Base-by-base conservation (phyloP, 2,329 filamentous ascomycete genomes). In the Ilyonectria robusta region DNA sequence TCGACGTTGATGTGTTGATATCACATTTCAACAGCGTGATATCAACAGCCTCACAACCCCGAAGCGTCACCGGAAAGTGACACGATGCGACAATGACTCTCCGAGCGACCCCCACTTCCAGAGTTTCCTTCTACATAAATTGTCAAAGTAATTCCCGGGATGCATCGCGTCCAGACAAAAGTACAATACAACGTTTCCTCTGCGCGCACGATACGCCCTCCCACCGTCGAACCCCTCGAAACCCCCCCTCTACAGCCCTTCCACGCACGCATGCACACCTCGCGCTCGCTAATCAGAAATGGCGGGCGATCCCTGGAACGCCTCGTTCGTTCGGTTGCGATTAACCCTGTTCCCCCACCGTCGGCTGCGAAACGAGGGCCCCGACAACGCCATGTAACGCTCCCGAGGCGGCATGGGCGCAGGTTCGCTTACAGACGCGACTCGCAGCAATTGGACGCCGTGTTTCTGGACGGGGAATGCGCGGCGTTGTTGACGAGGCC, bases 361-460 rank as follows among this genome's bases (percentile, higher is more conserved):
- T 76, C 74, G 74, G 71, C 59, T 76, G 23, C 74, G 66, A 76
- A 75, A 71, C 74, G 72, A 72, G 60, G 59, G 33, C 26, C 44
- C 21, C 31, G 46, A 60, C 59, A 42, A 64, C 35, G 56, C 65
- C 71, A 71, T 66, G 67, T 58, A 69, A 73, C 70, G 55, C 48
- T 26, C 46, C 23, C 26, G 26, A 26, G 26, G 26, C 26, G 26
- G 26, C 26, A 26, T 31, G 29, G 19, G 29, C 50, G 57, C 48
- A 57, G 54, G 54, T 13, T 71, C 70, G 72, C 71, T 65, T 75
- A 66, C 56, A 60, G 44, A 48, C 42, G 19, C 46, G 56, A 59
- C 33, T 35, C 31, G 33, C 26, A 23, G 51, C n/a, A 11, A 58
- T 42, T n/a, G 40, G 40, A n/a, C 40, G 26, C 26, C 26, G 40